These are phyloP conservation scores for Panus rudis DNA, from an alignment of 768 basidiomycete species.

Conservation along the genomic window DNA sequence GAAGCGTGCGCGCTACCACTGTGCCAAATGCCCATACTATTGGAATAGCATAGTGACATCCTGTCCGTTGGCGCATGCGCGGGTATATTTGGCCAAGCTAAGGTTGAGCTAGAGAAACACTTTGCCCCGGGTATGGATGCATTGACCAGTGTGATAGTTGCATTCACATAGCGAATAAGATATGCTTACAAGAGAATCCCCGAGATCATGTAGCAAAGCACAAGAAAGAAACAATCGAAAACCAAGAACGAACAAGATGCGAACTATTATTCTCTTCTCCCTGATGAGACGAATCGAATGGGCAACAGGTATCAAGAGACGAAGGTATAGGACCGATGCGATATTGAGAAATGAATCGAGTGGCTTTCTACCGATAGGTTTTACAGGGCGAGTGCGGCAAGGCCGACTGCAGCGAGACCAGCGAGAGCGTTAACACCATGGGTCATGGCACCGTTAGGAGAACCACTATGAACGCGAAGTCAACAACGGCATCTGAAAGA, in stretches of 20 bases:
- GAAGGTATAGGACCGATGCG: no score
- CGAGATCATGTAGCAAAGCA: not conserved
- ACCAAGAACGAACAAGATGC: not conserved
- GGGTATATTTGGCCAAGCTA: no score
- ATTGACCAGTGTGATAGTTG: not conserved
- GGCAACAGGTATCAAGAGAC: no score
- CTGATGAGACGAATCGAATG: no score
- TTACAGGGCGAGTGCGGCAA: constrained; percentile 41
- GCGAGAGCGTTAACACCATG: constrained; percentile 30
- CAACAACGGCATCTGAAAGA: constrained; percentile 2
- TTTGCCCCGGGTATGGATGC: no score
- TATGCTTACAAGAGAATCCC: not conserved
- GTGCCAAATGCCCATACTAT: constrained; percentile 23
- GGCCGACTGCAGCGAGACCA: constrained; percentile 36
- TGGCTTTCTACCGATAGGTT: not conserved
- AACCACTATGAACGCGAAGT: not conserved
- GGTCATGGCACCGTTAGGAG: constrained; percentile 18
- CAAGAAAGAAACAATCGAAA: not conserved
- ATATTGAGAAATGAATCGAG: not conserved
- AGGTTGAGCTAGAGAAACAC: no score
- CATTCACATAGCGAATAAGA: not conserved
- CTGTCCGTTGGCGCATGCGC: no score
- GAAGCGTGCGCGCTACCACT: constrained; percentile 30
- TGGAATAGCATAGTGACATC: no score
- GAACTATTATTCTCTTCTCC: no score